phyloP scores from a whole-genome alignment of 495 filamentous ascomycete species.

The Talaromyces stipitatus region DNA sequence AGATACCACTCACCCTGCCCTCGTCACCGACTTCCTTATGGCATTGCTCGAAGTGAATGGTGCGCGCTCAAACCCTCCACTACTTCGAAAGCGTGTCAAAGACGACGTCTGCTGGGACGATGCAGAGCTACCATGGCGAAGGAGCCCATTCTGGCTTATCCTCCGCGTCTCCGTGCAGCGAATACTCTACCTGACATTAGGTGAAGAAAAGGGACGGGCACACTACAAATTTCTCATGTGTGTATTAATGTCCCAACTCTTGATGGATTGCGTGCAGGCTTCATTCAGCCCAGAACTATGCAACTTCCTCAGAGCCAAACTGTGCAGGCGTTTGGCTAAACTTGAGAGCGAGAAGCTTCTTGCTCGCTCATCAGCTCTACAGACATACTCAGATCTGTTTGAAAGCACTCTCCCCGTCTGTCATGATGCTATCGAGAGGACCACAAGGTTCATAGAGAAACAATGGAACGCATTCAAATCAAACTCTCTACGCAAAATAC shows the following conservation, averaged over 20 bases:
- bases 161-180: conserved; percentile 48
- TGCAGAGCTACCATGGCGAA: conserved; percentile 46
- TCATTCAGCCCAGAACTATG: conserved; percentile 18
- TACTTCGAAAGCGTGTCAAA: conserved; percentile 47
- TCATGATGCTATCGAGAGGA: conserved; percentile 16
- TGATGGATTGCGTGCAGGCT: conserved; percentile 24
- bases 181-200: conserved; percentile 34
- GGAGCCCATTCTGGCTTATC: conserved; percentile 50
- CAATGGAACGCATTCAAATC: conserved; percentile 27
- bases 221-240: conserved; percentile 53
- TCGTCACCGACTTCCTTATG: conserved; percentile 50
- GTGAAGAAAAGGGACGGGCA: conserved; percentile 35
- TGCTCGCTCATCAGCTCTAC: neutral
- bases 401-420: conserved; percentile 13
- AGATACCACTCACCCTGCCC: conserved; percentile 44
- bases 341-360: conserved; percentile 34
- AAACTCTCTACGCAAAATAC: conserved; percentile 19
- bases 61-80: conserved; percentile 13
- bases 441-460: conserved; percentile 16
- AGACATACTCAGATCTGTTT: conserved; percentile 15
- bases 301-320: conserved; percentile 41
- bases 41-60: conserved; percentile 48
- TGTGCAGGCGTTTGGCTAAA: conserved; percentile 56
- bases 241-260: conserved; percentile 30
- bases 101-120: conserved; percentile 48